These are phyloP conservation scores for Sclerotinia minor DNA, from an alignment of 2,329 filamentous ascomycete species.

Conservation along the genomic window DNA sequence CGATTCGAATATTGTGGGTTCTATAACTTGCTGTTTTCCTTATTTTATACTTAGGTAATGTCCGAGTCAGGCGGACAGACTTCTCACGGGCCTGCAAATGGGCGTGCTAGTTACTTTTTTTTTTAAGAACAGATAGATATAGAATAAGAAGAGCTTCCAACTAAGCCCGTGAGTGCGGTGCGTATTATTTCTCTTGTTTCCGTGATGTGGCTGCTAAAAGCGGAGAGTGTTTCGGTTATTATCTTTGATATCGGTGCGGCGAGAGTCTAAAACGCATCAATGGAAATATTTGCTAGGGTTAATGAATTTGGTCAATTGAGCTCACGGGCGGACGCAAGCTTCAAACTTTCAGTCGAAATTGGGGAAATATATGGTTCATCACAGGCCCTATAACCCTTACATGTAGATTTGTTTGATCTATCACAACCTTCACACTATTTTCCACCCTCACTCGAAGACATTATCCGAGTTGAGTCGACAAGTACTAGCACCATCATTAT, in stretches of 20 bases:
- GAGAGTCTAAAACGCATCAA: not conserved
- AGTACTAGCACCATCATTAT: not conserved
- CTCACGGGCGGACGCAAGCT: not conserved
- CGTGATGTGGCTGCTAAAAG: not conserved
- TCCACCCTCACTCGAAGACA: no score
- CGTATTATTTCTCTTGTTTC: not conserved
- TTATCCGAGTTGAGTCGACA: not conserved
- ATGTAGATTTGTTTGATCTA: not conserved
- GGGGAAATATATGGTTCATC: no score
- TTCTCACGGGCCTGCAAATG: not conserved
- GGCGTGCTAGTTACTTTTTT: not conserved
- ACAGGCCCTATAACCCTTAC: no score
- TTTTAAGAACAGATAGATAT: not conserved
- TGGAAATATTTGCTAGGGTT: no score
- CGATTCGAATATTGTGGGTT: not conserved
- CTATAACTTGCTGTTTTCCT: not conserved
- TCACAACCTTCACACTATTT: not conserved
- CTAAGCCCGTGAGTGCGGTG: conserved; percentile 17
- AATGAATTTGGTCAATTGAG: not conserved
- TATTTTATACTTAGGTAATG: not conserved
- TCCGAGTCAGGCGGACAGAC: not conserved
- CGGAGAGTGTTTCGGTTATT: not conserved
- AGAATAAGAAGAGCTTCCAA: not conserved
- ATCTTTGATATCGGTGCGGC: not conserved
- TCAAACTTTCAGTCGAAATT: not conserved